Evolutionary conservation across 2,329 filamentous ascomycete genomes (phyloP).

Genomic region (Cladosporium oxysporum): DNA sequence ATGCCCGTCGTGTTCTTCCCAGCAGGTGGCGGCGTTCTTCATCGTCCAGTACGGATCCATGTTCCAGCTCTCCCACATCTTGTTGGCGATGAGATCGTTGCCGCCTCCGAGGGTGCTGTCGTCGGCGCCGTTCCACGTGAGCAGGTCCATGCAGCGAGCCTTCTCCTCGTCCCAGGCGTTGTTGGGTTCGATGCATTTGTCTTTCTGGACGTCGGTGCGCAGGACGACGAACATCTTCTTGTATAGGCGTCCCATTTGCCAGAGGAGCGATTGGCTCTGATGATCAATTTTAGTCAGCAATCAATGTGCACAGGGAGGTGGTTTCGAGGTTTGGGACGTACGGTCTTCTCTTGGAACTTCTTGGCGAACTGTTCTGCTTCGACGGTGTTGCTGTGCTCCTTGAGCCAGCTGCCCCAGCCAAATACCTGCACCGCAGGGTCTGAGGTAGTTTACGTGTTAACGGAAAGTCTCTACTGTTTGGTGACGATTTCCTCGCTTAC

Average conservation of each 20-base stretch:
- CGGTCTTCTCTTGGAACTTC: background rate
- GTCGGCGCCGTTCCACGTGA: constrained; percentile 6
- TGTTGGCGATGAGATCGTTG: constrained; percentile 10
- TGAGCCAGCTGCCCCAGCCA: constrained; percentile 12
- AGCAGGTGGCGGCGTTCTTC: constrained; percentile 17
- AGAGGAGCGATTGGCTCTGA: constrained; percentile 16
- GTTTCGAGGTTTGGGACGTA: background rate
- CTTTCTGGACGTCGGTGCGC: background rate
- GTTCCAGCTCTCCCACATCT: constrained; percentile 10
- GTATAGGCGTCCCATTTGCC: constrained; percentile 13
- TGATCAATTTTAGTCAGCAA: background rate
- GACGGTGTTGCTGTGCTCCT: constrained; percentile 1
- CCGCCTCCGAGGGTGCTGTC: constrained; percentile 6
- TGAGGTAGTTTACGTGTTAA: background rate
- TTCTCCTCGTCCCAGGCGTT: constrained; percentile 14
- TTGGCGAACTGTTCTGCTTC: background rate
- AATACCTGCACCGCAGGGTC: constrained; percentile 1
- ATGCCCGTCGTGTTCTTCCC: constrained; percentile 6
- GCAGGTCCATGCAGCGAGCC: constrained; percentile 8
- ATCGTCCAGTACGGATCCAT: constrained; percentile 14
- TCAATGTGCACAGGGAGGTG: background rate
- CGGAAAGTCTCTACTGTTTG: background rate
- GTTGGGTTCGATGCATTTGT: constrained; percentile 7
- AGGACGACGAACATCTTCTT: constrained; percentile 11
- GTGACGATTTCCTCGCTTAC: background rate